Base-by-base conservation (phyloP, 2,329 filamentous ascomycete species). In the Ophiostoma triangulosporum region DNA sequence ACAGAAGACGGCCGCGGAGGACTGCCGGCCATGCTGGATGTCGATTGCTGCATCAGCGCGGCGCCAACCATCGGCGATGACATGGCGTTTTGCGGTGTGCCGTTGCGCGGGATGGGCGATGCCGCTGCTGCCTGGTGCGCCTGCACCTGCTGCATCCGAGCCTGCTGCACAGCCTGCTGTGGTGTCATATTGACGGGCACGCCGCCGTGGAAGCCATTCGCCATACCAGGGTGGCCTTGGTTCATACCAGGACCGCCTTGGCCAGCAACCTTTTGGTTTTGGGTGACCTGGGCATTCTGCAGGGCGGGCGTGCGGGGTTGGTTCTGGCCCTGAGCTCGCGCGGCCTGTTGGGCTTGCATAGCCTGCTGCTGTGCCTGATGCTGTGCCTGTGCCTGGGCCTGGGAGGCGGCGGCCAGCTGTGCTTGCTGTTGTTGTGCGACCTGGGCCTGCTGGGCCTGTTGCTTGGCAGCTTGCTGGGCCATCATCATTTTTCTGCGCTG, bases 11-110 rank as follows among this genome's bases (percentile, higher is more conserved):
- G 81, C 45, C 83, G 73, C 17, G 80, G 72, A 26, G 84, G 84
- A 61, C 83, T 87, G 51, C 73, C 79, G 20, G 80, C 81, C 73
- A 86, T 82, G 60, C 75, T 83, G 1, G 83, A 85, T 49, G 76
- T 79, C 27, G 79, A 80, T 33, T 75, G 73, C 57, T 83, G 78
- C 81, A 85, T 84, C 0, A 78, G 69, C 26, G 77, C 76, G 33
- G 75, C 75, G 43, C 72, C 72, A n/a, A 80, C 74, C 72, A 79
- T 81, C 8, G 81, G 81, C 1, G 81, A 84, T 5, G 81, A 83
- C 69, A 78, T 76, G 54, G 76, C 78, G 53, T 76, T 78, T 54
- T 81, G 78, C 12, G 81, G 81, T 1, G 80, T 84, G 22, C 76
- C 77, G 60, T 84, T 80, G 14, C 78, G 73, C 22, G 77, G 66